Conservation (phyloP, 495 filamentous ascomycete species). For the Stereocaulon alpinum region DNA sequence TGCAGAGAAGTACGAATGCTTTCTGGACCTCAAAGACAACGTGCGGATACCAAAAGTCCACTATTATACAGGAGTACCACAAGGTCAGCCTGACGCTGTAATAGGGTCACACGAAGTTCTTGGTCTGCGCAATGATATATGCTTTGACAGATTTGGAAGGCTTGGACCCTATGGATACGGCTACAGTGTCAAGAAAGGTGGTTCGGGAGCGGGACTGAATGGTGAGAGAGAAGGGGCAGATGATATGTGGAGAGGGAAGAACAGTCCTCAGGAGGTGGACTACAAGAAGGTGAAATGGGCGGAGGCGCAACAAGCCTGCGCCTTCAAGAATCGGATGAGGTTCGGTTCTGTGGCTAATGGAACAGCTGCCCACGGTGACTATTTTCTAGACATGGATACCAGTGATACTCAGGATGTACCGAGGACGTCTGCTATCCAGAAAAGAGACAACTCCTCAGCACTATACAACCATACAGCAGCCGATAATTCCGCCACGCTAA, state of each 20-base stretch:
- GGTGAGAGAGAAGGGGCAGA: slow-evolving; percentile 69
- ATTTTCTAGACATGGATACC: slow-evolving; percentile 7
- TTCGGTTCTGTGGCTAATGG: slow-evolving; percentile 39
- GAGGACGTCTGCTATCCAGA: slow-evolving; percentile 9
- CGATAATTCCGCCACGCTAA: slow-evolving; percentile 7
- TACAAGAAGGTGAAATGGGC: slow-evolving; percentile 67
- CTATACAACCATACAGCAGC: slow-evolving; percentile 18
- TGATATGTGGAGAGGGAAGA: slow-evolving; percentile 54
- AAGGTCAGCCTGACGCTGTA: slow-evolving; percentile 71
- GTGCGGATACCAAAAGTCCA: slow-evolving; percentile 57
- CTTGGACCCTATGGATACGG: slow-evolving; percentile 85
- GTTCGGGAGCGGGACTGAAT: slow-evolving; percentile 68
- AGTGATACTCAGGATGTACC: slow-evolving; percentile 31
- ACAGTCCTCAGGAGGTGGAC: slow-evolving; percentile 50
- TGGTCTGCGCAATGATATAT: slow-evolving; percentile 74
- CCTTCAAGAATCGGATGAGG: slow-evolving; percentile 55
- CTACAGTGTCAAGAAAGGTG: slow-evolving; percentile 65
- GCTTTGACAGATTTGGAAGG: slow-evolving; percentile 86
- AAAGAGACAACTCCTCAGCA: background rate
- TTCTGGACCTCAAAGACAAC: slow-evolving; percentile 52
- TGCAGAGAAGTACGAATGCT: slow-evolving; percentile 62
- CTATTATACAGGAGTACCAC: slow-evolving; percentile 60
- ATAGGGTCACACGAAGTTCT: slow-evolving; percentile 75
- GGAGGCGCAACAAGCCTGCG: slow-evolving; percentile 59
- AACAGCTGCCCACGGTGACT: slow-evolving; percentile 21